These are phyloP conservation scores for Ustilago vetiveriae DNA, from an alignment of 1,284 basidiomycete genomes.

Conservation along the genomic window DNA sequence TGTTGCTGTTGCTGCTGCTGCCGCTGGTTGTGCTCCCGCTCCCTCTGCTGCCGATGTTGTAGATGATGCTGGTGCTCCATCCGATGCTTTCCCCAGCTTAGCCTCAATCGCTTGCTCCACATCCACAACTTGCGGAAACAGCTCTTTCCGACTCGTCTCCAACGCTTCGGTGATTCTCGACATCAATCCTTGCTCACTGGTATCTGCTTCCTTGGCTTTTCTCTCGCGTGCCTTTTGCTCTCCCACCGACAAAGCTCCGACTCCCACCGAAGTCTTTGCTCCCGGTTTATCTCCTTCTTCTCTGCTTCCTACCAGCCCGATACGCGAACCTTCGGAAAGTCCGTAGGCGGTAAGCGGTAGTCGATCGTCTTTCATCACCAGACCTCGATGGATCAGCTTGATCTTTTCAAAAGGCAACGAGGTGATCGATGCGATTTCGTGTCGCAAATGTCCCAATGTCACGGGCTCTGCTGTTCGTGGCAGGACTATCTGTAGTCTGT, in stretches of 20 bases:
- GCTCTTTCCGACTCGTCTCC: conserved; percentile 28
- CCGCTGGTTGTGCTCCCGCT: background rate
- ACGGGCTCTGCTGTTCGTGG: conserved; percentile 35
- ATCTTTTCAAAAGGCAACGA: conserved; percentile 53
- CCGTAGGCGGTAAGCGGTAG: conserved; percentile 54
- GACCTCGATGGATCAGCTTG: conserved; percentile 56
- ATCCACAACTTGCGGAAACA: conserved; percentile 55
- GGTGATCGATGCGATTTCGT: conserved; percentile 56
- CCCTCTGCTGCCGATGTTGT: background rate
- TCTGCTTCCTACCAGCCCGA: conserved; percentile 53
- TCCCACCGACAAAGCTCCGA: conserved; percentile 30
- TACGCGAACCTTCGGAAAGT: conserved; percentile 52
- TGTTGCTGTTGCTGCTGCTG: background rate
- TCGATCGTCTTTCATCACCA: conserved; percentile 61
- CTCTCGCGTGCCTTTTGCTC: conserved; percentile 47
- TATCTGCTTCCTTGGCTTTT: conserved; percentile 36
- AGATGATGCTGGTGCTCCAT: background rate
- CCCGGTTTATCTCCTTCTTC: conserved; percentile 48
- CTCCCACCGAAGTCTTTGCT: conserved; percentile 17
- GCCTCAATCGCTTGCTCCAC: conserved; percentile 43
- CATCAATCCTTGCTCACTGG: conserved; percentile 48
- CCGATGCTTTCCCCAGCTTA: background rate
- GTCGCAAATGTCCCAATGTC: conserved; percentile 57
- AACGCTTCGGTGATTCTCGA: conserved; percentile 52
- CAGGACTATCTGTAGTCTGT: conserved; percentile 50